Percentiles rank a stretch among this genome's conserved stretches.
Conservation (phyloP, 164 flowering plant species). For the Kalanchoe fedtschenkoi region DNA sequence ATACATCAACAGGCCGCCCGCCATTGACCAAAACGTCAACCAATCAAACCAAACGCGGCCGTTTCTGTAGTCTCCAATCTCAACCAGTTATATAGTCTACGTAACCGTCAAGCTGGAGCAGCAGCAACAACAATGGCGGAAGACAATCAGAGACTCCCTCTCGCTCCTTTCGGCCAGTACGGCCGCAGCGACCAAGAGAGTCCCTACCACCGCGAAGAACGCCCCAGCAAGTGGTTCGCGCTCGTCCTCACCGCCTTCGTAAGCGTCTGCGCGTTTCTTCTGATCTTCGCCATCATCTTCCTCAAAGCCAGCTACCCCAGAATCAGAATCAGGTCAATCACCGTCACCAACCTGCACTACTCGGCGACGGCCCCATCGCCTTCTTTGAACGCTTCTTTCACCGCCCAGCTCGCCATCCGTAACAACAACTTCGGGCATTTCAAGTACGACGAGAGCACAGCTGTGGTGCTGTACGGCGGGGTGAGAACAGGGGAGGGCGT, state of each 20-base stretch:
- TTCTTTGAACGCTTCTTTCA: not conserved
- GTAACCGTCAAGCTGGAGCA: not conserved
- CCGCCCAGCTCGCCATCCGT: not conserved
- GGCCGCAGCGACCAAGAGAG: constrained; percentile 4
- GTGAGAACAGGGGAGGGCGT: constrained; percentile 1
- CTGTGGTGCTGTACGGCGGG: not conserved
- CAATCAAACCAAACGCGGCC: not conserved
- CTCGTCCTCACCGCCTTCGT: not conserved
- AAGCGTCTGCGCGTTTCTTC: not conserved
- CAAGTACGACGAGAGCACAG: not conserved
- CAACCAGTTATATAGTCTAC: not conserved
- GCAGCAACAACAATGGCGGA: not conserved
- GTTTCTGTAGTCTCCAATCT: not conserved
- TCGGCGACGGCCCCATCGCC: not conserved
- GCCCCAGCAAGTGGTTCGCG: not conserved
- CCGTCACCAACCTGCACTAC: not conserved
- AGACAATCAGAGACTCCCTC: not conserved
- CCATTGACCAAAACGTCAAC: not conserved
- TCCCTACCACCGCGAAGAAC: not conserved
- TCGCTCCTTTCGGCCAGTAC: not conserved
- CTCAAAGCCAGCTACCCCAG: not conserved
- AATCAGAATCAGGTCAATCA: not conserved
- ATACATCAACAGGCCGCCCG: not conserved
- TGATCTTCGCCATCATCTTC: constrained; percentile 2
- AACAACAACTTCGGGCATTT: constrained; percentile 3